phyloP scores from a whole-genome alignment of 768 basidiomycete genomes.

The Kockovaella imperatae region DNA sequence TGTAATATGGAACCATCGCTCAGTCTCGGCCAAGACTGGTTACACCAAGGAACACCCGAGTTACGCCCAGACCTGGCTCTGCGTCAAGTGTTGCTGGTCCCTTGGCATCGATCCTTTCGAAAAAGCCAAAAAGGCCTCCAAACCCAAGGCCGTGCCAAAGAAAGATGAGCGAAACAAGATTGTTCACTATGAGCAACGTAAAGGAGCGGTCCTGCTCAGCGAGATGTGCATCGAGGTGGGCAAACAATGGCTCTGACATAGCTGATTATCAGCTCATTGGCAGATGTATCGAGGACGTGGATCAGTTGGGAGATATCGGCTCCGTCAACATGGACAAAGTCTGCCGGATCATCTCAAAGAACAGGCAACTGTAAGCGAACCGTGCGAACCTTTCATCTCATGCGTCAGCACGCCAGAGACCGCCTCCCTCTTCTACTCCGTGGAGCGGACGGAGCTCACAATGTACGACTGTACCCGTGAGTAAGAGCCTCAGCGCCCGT shows the following conservation, averaged over 20 bases:
- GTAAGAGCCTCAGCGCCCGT: slow-evolving; percentile 31
- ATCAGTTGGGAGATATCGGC: slow-evolving; percentile 69
- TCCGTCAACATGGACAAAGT: slow-evolving; percentile 74
- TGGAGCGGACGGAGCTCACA: slow-evolving; percentile 58
- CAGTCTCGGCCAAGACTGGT: slow-evolving; percentile 54
- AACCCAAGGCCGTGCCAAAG: slow-evolving; percentile 46
- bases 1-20: neutral
- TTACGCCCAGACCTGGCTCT: slow-evolving; percentile 67
- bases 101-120: slow-evolving; percentile 69
- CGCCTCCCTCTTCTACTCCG: slow-evolving; percentile 73
- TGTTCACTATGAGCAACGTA: slow-evolving; percentile 55
- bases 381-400: neutral
- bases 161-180: slow-evolving; percentile 63
- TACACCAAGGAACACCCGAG: slow-evolving; percentile 66
- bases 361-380: slow-evolving; percentile 65
- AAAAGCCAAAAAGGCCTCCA: slow-evolving; percentile 55
- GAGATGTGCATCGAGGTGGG: slow-evolving; percentile 70
- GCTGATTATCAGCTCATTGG: slow-evolving; percentile 59
- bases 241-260: neutral
- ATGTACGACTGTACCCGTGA: slow-evolving; percentile 86
- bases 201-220: slow-evolving; percentile 61
- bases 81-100: slow-evolving; percentile 71
- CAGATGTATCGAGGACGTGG: slow-evolving; percentile 75
- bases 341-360: slow-evolving; percentile 70
- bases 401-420: slow-evolving; percentile 63